These are phyloP conservation scores for Periconia macrospinosa DNA, from an alignment of 2,329 filamentous ascomycete genomes.

Conservation along the genomic window DNA sequence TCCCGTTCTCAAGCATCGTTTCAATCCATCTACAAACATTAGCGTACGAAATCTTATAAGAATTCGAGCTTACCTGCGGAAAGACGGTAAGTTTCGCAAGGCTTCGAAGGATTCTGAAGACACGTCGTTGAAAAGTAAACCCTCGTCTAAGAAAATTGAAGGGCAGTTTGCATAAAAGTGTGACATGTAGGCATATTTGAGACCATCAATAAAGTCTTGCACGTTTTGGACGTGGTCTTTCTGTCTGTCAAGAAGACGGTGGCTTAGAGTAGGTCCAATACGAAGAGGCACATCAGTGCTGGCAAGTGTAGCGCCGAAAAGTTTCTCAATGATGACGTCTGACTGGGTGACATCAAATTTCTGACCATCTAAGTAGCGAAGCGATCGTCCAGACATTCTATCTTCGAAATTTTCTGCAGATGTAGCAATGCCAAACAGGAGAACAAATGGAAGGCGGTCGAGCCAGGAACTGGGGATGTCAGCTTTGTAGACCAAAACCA, in stretches of 20 bases:
- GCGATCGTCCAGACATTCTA: constrained; percentile 68
- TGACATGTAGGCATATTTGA: constrained; percentile 83
- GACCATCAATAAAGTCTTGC: constrained; percentile 68
- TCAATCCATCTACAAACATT: constrained; percentile 36
- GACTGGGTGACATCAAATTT: constrained; percentile 79
- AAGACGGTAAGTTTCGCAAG: constrained; percentile 69
- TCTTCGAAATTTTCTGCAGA: constrained; percentile 79
- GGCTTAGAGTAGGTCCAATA: constrained; percentile 66
- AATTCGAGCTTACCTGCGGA: constrained; percentile 48
- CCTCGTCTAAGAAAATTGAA: constrained; percentile 60
- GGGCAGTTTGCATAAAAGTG: constrained; percentile 81
- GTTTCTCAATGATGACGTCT: constrained; percentile 69
- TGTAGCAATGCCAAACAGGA: constrained; percentile 79
- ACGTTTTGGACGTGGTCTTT: constrained; percentile 76
- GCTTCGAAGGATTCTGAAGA: constrained; percentile 67
- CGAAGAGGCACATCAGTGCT: constrained; percentile 59
- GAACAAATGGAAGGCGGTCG: constrained; percentile 73
- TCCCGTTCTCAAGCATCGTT: constrained; percentile 41
- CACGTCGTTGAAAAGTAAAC: constrained; percentile 43
- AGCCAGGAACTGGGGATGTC: constrained; percentile 61
- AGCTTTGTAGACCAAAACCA: constrained; percentile 11
- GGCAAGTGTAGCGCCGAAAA: constrained; percentile 68
- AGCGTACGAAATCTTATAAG: neutral
- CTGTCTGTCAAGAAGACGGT: constrained; percentile 69
- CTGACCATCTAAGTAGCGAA: constrained; percentile 67